Base-by-base conservation (phyloP, 768 basidiomycete genomes). In the Pholiota molesta region DNA sequence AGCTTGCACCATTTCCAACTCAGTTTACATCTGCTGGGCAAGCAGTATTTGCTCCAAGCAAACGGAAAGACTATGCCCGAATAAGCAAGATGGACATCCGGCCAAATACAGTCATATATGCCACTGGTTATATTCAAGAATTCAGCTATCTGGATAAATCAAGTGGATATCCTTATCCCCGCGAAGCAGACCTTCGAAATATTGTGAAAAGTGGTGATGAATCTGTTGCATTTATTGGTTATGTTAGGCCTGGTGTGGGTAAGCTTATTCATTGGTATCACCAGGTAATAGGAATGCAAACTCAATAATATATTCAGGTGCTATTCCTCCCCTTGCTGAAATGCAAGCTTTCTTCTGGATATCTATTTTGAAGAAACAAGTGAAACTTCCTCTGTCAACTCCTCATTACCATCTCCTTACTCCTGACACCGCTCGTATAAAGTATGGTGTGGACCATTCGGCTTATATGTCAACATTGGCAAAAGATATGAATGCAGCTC, bases 281-380 rank as follows among this genome's bases (percentile, higher is more conserved):
- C 19, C 7, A 2, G n/a, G n/a, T 44, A 31, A 7, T 31, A 7
- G 14, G 13, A 54, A 54, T 26, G n/a, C 44, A 6, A 58, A 13
- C 51, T 64, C 63, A 68, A 3, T 63, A 66, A 28, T 62, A 69
- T 42, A n/a, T 40, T 63, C 64, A 75, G 84, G 84, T 66, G 83
- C 84, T 0, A 86, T 84, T 59, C 84, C 83, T 1, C 82, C 84
- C 3, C 83, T 88, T 53, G 79, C 86, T 0, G 86, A 88, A 69
- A 83, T 84, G 78, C 86, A 88, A 64, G 68, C 78, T 1, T 81
- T 86, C 72, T 83, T 86, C 65, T 86, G 83, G 83, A 81, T 84
- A 55, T 78, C 81, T 5, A 66, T 85, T 5, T 70, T 85, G 37
- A 79, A 80, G 63, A 75, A 76, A 3, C 69, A 74, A 52, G 74